These are phyloP conservation scores for Tricholoma sp. DNA, from an alignment of 768 basidiomycete genomes.

Conservation along the genomic window DNA sequence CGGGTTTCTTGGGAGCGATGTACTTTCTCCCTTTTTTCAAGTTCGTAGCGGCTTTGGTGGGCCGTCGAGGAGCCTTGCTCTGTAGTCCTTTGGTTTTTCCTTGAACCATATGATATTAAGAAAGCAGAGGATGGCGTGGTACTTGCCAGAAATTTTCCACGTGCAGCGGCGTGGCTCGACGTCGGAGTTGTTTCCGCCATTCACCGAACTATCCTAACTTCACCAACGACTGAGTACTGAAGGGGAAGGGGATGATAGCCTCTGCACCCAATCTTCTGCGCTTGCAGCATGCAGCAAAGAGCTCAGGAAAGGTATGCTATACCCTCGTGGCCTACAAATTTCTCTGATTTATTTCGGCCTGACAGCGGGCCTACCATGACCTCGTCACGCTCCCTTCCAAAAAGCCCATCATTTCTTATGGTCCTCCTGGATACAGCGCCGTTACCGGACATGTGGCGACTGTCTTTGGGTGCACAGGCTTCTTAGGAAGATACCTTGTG, in stretches of 20 bases:
- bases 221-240: constrained; percentile 14
- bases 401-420: constrained; percentile 70
- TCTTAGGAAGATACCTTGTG: constrained; percentile 91
- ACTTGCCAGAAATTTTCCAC: constrained; percentile 26
- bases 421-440: constrained; percentile 80
- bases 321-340: neutral
- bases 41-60: constrained; percentile 61
- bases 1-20: constrained; percentile 78
- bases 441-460: constrained; percentile 90
- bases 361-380: constrained; percentile 73
- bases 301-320: constrained; percentile 39
- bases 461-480: constrained; percentile 95
- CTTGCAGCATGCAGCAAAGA: constrained; percentile 44
- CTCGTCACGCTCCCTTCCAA: constrained; percentile 51
- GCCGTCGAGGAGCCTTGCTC: constrained; percentile 47
- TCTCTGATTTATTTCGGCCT: constrained; percentile 1
- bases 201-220: constrained; percentile 33
- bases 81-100: constrained; percentile 80
- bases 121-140: neutral
- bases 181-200: constrained; percentile 32
- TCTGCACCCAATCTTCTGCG: constrained; percentile 44
- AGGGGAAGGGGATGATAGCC: constrained; percentile 36
- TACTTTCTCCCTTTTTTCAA: constrained; percentile 76
- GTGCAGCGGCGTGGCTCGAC: constrained; percentile 7
- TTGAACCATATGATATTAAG: constrained; percentile 58